Evolutionary conservation across 345 rosid genomes (phyloP).

Genomic region (Orychophragmus violaceus): DNA sequence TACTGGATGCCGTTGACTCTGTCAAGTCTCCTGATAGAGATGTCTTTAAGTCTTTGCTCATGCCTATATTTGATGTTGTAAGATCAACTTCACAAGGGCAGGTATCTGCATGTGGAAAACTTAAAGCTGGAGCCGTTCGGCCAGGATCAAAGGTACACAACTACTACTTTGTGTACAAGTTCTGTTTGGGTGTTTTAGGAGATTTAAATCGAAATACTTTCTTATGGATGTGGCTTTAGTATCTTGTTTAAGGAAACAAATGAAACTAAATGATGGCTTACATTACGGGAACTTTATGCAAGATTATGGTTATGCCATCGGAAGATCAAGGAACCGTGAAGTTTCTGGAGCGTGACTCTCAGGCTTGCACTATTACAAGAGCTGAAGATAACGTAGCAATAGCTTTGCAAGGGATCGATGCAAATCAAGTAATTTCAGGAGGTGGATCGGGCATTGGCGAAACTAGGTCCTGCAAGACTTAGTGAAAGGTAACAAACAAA

Average conservation of each 20-base stretch:
- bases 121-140: too few relatives aligned
- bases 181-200: not conserved
- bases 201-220: too few relatives aligned
- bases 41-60: conserved; percentile 65
- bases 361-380: too few relatives aligned
- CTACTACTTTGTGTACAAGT: not conserved
- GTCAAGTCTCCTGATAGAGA: conserved; percentile 77
- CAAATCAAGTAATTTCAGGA: too few relatives aligned
- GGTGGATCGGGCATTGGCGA: too few relatives aligned
- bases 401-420: too few relatives aligned
- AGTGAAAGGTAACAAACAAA: too few relatives aligned
- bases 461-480: too few relatives aligned
- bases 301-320: conserved; percentile 84
- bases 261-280: not conserved
- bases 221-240: not conserved
- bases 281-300: conserved; percentile 12
- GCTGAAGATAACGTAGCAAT: too few relatives aligned
- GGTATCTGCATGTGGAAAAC: too few relatives aligned
- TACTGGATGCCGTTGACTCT: conserved; percentile 92
- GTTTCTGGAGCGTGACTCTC: too few relatives aligned
- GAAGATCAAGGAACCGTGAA: conserved; percentile 68
- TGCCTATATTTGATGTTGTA: conserved; percentile 86
- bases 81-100: conserved; percentile 51
- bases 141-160: too few relatives aligned
- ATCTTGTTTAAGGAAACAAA: not conserved